Base-by-base conservation (phyloP, 1,284 basidiomycete species). In the Ganoderma resinaceum region DNA sequence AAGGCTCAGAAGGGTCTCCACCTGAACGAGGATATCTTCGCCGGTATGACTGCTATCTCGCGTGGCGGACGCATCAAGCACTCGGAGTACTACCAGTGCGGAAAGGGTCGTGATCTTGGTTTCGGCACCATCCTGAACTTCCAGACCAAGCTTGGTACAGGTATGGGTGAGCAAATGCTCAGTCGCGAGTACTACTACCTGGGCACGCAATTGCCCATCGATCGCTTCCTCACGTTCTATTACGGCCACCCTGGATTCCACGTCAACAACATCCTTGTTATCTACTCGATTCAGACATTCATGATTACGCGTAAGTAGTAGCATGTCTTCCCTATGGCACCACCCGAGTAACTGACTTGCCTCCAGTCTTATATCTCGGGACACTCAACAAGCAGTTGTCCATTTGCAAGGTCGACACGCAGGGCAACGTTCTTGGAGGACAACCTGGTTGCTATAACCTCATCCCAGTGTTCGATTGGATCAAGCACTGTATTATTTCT, bases 151-250 rank as follows among this genome's bases (percentile, higher is more conserved):
- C 97, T 99, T 74, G 98, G 98, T 46, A 99, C 96, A 64, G 98
- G 98, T 85, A 99, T 99, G 98, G 98, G 97, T 77, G 98, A 99
- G 82, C 98, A 99, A 80, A 97, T 99, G 95, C 91, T 99, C 75
- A 98, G 96, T 82, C 91, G 98, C 78, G 98, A 99, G 83, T 99
- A 99, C 84, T 99, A 99, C 82, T 99, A 99, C 81, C 87, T 99
- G 67, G 98, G 98, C 66, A 99, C 98, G 9, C 98, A 99, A 81
- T 86, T 99, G 55, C 98, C 98, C 43, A 90, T 99, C 76, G 98
- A 99, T 81, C 94, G 98, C 49, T 99, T 99, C 91, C 85, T 99
- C 73, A 99, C 98, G 29, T 99, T 99, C 88, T 99, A 99, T 85
- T 99, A 99, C 77, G 98, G 95, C 70, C 98, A 99, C 84, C 97